These are phyloP conservation scores for Sporothrix mexicana DNA, from an alignment of 2,329 filamentous ascomycete species.

Conservation along the genomic window DNA sequence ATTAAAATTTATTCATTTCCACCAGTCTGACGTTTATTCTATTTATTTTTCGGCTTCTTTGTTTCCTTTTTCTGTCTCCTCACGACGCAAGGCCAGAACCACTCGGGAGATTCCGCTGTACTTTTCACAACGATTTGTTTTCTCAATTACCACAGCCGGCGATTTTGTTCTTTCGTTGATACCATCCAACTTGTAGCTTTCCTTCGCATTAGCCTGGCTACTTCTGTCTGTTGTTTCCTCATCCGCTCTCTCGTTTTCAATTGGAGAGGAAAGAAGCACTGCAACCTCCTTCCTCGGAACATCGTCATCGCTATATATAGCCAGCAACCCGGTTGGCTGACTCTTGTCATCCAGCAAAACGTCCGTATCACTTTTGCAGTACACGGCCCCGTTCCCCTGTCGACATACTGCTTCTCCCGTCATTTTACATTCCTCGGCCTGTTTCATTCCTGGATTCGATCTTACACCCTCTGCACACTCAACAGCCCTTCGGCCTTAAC, in stretches of 20 bases:
- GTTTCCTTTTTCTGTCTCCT: not conserved
- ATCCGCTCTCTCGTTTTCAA: not conserved
- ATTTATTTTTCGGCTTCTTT: slow-evolving; percentile 27
- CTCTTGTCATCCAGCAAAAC: not conserved
- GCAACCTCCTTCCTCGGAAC: not conserved
- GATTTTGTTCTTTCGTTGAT: not conserved
- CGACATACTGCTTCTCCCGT: slow-evolving; percentile 4
- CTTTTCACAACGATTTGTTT: not conserved
- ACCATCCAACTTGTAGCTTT: not conserved
- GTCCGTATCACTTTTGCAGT: not conserved
- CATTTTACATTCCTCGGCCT: not conserved
- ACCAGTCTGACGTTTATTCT: not conserved
- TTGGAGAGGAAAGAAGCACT: slow-evolving; percentile 10
- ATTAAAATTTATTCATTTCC: slow-evolving; percentile 14
- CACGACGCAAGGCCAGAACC: not conserved
- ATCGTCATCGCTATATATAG: slow-evolving; percentile 21
- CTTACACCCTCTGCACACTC: not conserved
- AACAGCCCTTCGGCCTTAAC: not conserved
- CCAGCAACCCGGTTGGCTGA: not conserved
- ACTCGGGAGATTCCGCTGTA: slow-evolving; percentile 25
- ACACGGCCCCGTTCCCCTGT: slow-evolving; percentile 10
- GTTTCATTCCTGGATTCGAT: not conserved
- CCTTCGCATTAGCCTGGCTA: not conserved
- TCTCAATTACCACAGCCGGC: not conserved
- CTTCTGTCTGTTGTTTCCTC: not conserved